phyloP scores from a whole-genome alignment of 306 rosid genomes.

The Fragaria vesca region DNA sequence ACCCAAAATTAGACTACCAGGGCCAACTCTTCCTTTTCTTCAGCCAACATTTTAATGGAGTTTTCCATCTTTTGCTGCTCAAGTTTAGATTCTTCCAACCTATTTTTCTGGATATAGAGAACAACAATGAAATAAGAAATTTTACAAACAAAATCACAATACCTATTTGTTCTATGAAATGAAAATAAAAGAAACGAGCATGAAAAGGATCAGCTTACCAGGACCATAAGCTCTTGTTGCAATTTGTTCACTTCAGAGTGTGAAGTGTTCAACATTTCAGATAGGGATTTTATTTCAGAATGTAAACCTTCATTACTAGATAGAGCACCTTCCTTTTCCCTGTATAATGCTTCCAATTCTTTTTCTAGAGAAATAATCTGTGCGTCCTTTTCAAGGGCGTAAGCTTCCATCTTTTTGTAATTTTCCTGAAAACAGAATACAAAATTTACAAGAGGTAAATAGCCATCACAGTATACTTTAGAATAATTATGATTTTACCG shows the following conservation, averaged over 20 bases:
- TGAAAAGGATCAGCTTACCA: background rate
- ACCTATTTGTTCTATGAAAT: conserved; percentile 3
- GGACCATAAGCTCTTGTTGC: no score
- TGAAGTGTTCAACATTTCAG: conserved; percentile 31
- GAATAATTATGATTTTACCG: background rate
- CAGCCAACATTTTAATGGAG: conserved; percentile 49
- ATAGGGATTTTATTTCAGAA: conserved; percentile 57
- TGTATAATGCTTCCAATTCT: conserved; percentile 40
- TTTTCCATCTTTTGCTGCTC: conserved; percentile 55
- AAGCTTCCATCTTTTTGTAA: conserved; percentile 60
- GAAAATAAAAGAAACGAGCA: conserved; percentile 18
- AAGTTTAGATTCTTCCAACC: conserved; percentile 59
- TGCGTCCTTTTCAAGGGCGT: conserved; percentile 71
- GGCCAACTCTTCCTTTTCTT: conserved; percentile 84
- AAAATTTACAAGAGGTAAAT: background rate
- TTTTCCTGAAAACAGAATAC: conserved; percentile 59
- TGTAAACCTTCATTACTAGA: conserved; percentile 53
- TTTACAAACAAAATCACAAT: conserved; percentile 11
- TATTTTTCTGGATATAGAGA: conserved; percentile 48
- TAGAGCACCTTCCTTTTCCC: conserved; percentile 59
- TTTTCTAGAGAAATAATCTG: conserved; percentile 62
- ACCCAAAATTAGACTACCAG: conserved; percentile 49
- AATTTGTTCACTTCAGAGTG: no score
- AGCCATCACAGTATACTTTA: background rate
- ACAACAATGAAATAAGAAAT: conserved; percentile 11